phyloP scores from a whole-genome alignment of 1,284 basidiomycete genomes.

The Cutaneotrichosporon mucoides region DNA sequence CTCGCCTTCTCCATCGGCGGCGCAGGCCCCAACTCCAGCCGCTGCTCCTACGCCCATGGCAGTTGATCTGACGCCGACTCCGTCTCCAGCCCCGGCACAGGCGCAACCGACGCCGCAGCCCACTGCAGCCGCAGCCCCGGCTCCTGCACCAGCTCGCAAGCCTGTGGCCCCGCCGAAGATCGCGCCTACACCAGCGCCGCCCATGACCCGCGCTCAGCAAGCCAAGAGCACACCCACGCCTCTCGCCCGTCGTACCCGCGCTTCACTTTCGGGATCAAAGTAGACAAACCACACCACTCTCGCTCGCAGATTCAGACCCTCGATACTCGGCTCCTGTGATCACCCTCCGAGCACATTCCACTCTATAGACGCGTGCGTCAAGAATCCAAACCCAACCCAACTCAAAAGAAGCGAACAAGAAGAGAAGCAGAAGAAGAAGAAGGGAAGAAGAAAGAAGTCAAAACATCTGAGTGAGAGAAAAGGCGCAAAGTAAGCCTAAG shows the following conservation, averaged over 20 bases:
- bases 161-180: neutral
- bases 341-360: neutral
- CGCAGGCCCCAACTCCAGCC: neutral
- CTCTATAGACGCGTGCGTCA: neutral
- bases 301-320: neutral
- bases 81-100: too few relatives aligned
- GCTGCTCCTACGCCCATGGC: too few relatives aligned
- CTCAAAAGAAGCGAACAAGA: neutral
- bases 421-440: neutral
- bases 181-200: neutral
- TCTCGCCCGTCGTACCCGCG: neutral
- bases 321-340: neutral
- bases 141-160: neutral
- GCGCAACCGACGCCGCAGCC: neutral
- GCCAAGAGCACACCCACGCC: neutral
- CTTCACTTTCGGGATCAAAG: neutral
- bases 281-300: slow-evolving; percentile 1
- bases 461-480: slow-evolving; percentile 4
- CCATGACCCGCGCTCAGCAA: neutral
- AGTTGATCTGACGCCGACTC: too few relatives aligned
- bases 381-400: too few relatives aligned
- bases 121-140: neutral
- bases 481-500: slow-evolving; percentile 6
- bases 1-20: too few relatives aligned
- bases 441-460: slow-evolving; percentile 1